Base-by-base conservation (phyloP, 192 early-diverging fungal species). In the Coemansia sp. region DNA sequence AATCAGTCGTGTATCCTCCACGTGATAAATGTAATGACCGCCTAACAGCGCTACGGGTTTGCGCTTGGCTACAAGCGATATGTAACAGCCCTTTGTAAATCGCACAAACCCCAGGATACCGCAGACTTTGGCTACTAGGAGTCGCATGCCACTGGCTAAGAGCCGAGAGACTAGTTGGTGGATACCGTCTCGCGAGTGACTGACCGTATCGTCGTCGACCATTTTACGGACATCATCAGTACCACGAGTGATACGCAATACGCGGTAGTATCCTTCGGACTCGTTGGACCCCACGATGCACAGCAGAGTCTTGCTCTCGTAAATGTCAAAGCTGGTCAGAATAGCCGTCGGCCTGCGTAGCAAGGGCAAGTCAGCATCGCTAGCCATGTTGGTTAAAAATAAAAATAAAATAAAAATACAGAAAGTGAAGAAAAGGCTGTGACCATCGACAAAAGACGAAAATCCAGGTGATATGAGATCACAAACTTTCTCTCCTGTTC, bases 11-110 rank as follows among this genome's bases (percentile, higher is more conserved):
- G 94, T 96, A 34, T 95, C 95, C 62, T 97, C 96, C 41, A 99
- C 95, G 63, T 98, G 96, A 80, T 96, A 97, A 2, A 99, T 86
- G 72, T 95, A 93, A 75, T 99, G 95, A 0, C 96, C 96, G 18
- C 97, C 97, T 20, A 99, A 86, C 34, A 98, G 72, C 0, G 96
- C 96, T 4, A 98, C 97, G 10, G 93, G 90, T 55, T 87, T 91
- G 33, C 92, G 76, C 22, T 91, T 90, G 0, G 92, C 96, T 49
- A 98, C 90, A 9, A 97, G 74, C 33, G 92, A 90, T 54, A 99
- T 91, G 75, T 99, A 99, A 70, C 91, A 95, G 1, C 96, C 95
- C 51, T 95, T 94, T 15, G 95, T 91, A 73, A 98, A 99, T 22
- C 89, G 85, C 7, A 98, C 87, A 84, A 99, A 95, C 0, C 97